Conservation (phyloP, 345 rosid genomes). For the Rhodamnia rubescens region DNA sequence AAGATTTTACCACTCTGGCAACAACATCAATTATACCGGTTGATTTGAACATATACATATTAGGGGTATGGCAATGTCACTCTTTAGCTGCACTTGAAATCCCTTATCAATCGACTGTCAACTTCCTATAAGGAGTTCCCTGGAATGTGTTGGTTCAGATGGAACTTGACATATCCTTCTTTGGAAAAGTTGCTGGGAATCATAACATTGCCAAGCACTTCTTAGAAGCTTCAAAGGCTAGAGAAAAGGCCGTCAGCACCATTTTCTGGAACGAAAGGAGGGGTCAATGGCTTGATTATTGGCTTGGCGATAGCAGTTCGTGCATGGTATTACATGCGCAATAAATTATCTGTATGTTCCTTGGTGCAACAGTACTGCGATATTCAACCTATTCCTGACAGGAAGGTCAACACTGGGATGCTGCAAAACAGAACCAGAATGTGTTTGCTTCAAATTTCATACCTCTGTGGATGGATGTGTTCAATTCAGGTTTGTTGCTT, state of each 20-base stretch:
- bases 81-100: neutral
- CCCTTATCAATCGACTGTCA: neutral
- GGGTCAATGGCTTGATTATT: slow-evolving; percentile 94
- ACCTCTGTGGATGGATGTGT: slow-evolving; percentile 67
- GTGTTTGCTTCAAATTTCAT: slow-evolving; percentile 71
- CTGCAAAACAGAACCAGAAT: slow-evolving; percentile 49
- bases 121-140: neutral
- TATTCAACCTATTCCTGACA: slow-evolving; percentile 1
- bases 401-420: slow-evolving; percentile 52
- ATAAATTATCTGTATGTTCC: neutral
- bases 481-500: slow-evolving; percentile 53
- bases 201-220: slow-evolving; percentile 26
- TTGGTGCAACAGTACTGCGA: neutral
- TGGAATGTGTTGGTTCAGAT: slow-evolving; percentile 32
- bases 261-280: slow-evolving; percentile 55
- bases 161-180: slow-evolving; percentile 76
- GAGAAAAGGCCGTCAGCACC: slow-evolving; percentile 42
- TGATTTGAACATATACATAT: slow-evolving; percentile 66
- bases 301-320: slow-evolving; percentile 22
- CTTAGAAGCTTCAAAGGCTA: slow-evolving; percentile 40
- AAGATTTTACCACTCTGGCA: slow-evolving; percentile 45
- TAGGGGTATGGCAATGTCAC: slow-evolving; percentile 29
- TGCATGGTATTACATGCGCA: neutral
- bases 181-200: slow-evolving; percentile 49
- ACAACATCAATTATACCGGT: slow-evolving; percentile 79